A percentile compares a stretch with the other conserved stretches of the same genome.
phyloP scores from a whole-genome alignment of 306 rosid species.

The Parietaria judaica region DNA sequence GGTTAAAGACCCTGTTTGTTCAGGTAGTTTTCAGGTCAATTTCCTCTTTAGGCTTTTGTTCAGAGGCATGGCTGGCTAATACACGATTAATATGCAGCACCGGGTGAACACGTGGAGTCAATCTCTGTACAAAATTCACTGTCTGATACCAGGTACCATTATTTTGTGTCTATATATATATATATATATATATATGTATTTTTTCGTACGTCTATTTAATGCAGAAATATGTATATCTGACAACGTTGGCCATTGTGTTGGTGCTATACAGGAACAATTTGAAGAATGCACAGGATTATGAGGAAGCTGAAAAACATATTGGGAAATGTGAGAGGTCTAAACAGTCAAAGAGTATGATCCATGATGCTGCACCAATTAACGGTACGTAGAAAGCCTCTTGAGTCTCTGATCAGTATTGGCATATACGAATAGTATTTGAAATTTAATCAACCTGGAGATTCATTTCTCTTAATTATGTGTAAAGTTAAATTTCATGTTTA shows the following conservation, averaged over 20 bases:
- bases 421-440: background rate
- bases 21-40: slow-evolving; percentile 36
- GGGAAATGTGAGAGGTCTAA: slow-evolving; percentile 20
- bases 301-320: slow-evolving; percentile 25
- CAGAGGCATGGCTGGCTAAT: slow-evolving; percentile 12
- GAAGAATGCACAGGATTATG: slow-evolving; percentile 31
- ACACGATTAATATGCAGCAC: slow-evolving; percentile 35
- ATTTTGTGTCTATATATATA: background rate
- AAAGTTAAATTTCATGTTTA: background rate
- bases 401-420: background rate
- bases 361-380: slow-evolving; percentile 28
- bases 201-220: too few species aligned
- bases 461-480: background rate
- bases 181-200: too few species aligned
- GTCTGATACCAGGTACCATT: slow-evolving; percentile 36
- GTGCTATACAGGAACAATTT: slow-evolving; percentile 28
- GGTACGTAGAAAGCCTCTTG: slow-evolving; percentile 33
- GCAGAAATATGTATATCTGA: background rate
- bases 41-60: background rate
- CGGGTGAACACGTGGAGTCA: slow-evolving; percentile 18
- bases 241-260: slow-evolving; percentile 12
- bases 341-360: slow-evolving; percentile 27
- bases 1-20: slow-evolving; percentile 24
- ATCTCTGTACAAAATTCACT: slow-evolving; percentile 26
- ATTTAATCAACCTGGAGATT: background rate